These are phyloP conservation scores for Helotiales sp. DNA, from an alignment of 2,329 filamentous ascomycete genomes.

Conservation along the genomic window DNA sequence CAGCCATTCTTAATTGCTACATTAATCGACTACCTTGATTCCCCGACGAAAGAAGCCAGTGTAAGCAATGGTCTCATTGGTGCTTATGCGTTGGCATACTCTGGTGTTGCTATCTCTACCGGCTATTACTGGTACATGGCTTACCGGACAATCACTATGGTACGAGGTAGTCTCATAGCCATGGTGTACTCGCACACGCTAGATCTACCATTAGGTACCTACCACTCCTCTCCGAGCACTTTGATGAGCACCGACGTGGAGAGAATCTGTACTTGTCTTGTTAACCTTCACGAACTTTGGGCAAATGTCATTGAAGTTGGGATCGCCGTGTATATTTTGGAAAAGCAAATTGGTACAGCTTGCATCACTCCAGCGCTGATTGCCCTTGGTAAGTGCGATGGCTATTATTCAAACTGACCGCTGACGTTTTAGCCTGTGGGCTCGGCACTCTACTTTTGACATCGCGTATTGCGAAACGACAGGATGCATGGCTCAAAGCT, in stretches of 20 bases:
- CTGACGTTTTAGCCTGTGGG: not conserved
- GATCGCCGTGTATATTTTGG: not conserved
- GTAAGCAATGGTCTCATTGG: too few relatives aligned
- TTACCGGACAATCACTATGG: slow-evolving; percentile 1
- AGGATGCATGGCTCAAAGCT: not conserved
- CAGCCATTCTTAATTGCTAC: not conserved
- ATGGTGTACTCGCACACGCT: not conserved
- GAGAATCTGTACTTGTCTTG: not conserved
- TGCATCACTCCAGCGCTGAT: not conserved
- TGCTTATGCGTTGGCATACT: too few relatives aligned
- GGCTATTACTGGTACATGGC: too few relatives aligned
- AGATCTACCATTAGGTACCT: not conserved
- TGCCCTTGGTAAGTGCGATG: not conserved
- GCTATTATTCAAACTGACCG: not conserved
- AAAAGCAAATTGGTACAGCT: not conserved
- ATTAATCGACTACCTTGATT: not conserved
- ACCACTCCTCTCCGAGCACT: not conserved
- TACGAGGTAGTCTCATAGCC: not conserved
- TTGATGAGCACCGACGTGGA: not conserved
- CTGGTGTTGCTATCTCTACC: too few relatives aligned
- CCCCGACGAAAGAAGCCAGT: too few relatives aligned
- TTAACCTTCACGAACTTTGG: not conserved
- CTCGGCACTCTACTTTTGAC: not conserved
- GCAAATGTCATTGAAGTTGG: not conserved
- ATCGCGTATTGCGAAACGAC: not conserved